These are phyloP conservation scores for Colletotrichum lupini DNA, from an alignment of 2,329 filamentous ascomycete genomes.

Conservation along the genomic window DNA sequence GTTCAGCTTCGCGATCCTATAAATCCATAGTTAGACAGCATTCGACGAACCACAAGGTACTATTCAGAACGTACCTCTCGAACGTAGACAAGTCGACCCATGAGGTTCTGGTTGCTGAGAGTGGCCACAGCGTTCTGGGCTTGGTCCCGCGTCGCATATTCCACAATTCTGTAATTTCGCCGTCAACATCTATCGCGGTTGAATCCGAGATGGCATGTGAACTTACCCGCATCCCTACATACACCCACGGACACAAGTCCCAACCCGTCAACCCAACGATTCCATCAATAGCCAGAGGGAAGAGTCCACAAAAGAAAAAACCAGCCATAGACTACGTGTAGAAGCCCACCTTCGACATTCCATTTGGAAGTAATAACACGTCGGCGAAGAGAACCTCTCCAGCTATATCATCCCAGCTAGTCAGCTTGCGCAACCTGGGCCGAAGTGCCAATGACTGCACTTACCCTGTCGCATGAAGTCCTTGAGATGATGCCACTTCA, in stretches of 20 bases:
- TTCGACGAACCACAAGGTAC: neutral
- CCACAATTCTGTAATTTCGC: conserved; percentile 83
- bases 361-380: conserved; percentile 99
- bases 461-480: conserved; percentile 99
- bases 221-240: conserved; percentile 99
- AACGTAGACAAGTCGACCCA: conserved; percentile 98
- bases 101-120: conserved; percentile 98
- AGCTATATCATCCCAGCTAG: conserved; percentile 66
- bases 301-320: conserved; percentile 75
- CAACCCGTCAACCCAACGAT: conserved; percentile 98
- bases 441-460: conserved; percentile 46
- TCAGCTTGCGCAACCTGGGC: conserved; percentile 36
- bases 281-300: conserved; percentile 78
- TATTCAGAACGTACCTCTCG: conserved; percentile 77
- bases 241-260: conserved; percentile 85
- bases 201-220: neutral
- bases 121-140: conserved; percentile 96
- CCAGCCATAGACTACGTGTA: conserved; percentile 89
- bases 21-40: conserved; percentile 27
- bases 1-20: conserved; percentile 97
- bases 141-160: conserved; percentile 99
- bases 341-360: conserved; percentile 99
- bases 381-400: conserved; percentile 99
- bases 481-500: conserved; percentile 99
- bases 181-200: conserved; percentile 44